Base-by-base conservation (phyloP, 1,139 yeast species). In the Blastobotrys petasosporus region DNA sequence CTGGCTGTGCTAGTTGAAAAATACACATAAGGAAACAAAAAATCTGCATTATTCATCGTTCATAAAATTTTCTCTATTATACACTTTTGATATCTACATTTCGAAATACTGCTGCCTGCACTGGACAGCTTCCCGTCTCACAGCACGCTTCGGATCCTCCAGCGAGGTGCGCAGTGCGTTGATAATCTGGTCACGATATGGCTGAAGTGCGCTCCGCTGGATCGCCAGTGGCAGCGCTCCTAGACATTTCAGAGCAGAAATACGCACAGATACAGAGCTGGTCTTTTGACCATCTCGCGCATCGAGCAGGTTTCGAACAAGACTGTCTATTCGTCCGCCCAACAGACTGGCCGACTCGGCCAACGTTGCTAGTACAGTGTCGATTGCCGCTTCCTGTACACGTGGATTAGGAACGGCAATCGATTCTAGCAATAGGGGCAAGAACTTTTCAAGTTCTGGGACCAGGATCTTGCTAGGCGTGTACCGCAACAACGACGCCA, bases 81-180 rank as follows among this genome's bases (percentile, higher is more conserved):
- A 33, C 38, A 9, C 5, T 34, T 2, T 16, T 30, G 12, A 7
- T 23, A n/a, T 10, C 39, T 69, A 70, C 48, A 76, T 56, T 54
- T 84, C 94, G 62, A 68, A 85, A 54, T 78, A 81, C 2, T 74
- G 69, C 61, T 92, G 97, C 59, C 96, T 77, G 44, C 92, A 79
- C 55, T 83, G 86, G 46, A 84, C 80, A 7, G 90, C 83, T 45
- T 78, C 74, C 60, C 79, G 82, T 57, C 98, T 76, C 2, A 92
- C 86, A 4, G 64, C 67, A 62, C 98, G 76, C 59, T 74, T 82
- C 45, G 73, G 76, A 61, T 92, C 97, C 54, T 85, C 95, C 53
- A 92, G 68, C 1, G 76, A 80, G 1, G 58, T 59, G 1, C 68
- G 69, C 44, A 86, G 67, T 8, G 70, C 72, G 23, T 58, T 64